phyloP scores from a whole-genome alignment of 257 asterid genomes.

The Orobanche coerulescens region DNA sequence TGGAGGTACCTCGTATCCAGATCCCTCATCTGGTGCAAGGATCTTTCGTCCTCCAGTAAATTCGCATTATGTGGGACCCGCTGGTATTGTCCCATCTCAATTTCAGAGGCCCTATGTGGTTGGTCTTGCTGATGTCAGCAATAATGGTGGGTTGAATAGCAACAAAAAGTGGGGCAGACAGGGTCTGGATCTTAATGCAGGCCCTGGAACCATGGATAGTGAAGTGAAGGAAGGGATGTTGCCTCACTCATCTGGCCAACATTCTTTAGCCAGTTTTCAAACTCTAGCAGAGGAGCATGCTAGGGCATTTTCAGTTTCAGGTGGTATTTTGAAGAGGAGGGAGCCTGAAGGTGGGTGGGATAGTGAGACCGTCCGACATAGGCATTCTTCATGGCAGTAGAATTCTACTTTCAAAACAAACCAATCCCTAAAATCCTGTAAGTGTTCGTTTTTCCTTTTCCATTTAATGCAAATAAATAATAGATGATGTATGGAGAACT shows the following conservation, averaged over 20 bases:
- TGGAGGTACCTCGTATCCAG: slow-evolving; percentile 31
- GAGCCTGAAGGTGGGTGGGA: slow-evolving; percentile 69
- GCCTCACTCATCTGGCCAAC: slow-evolving; percentile 37
- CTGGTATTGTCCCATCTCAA: slow-evolving; percentile 39
- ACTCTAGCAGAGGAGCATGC: slow-evolving; percentile 45
- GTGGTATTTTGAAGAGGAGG: slow-evolving; percentile 49
- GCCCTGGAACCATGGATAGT: slow-evolving; percentile 48
- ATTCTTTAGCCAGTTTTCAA: slow-evolving; percentile 40
- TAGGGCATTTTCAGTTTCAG: slow-evolving; percentile 35
- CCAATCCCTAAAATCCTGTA: slow-evolving; percentile 3
- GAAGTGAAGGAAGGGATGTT: slow-evolving; percentile 39
- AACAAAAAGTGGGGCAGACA: slow-evolving; percentile 52
- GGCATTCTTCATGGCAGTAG: slow-evolving; percentile 55
- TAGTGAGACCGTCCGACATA: slow-evolving; percentile 40
- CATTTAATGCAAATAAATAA: slow-evolving; percentile 15
- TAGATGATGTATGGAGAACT: slow-evolving; percentile 7
- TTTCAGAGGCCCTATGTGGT: slow-evolving; percentile 51
- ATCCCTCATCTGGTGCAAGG: slow-evolving; percentile 46
- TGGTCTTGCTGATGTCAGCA: slow-evolving; percentile 35
- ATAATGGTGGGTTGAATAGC: slow-evolving; percentile 32
- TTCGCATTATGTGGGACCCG: slow-evolving; percentile 45
- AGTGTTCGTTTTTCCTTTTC: slow-evolving; percentile 18
- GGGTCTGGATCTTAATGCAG: slow-evolving; percentile 68
- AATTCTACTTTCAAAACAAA: slow-evolving; percentile 6
- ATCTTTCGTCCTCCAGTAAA: slow-evolving; percentile 31